Percentiles rank a stretch among this genome's conserved stretches.
Evolutionary conservation across 495 filamentous ascomycete species (phyloP).

Genomic region (Haplographium delicatum): DNA sequence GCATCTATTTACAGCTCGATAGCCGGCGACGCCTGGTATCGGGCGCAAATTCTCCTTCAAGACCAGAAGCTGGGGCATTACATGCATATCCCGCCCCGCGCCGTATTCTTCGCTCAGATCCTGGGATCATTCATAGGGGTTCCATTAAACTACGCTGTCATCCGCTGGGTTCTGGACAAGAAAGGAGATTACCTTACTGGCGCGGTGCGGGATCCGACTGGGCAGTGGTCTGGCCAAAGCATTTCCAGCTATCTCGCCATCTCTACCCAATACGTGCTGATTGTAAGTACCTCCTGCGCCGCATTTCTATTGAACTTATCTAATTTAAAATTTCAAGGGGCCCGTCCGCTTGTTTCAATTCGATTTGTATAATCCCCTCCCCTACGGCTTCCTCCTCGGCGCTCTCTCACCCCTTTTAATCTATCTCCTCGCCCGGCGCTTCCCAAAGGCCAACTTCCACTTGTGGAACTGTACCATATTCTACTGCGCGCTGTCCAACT

Average conservation of each 20-base stretch:
- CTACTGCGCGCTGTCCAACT: conserved; percentile 37
- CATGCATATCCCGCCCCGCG: conserved; percentile 60
- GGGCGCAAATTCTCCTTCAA: conserved; percentile 45
- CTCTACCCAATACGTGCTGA: conserved; percentile 50
- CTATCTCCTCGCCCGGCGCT: conserved; percentile 41
- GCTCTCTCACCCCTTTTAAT: conserved; percentile 42
- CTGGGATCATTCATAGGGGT: conserved; percentile 43
- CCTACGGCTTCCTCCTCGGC: conserved; percentile 52
- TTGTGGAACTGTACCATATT: conserved; percentile 55
- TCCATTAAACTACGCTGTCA: conserved; percentile 42
- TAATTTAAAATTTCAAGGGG: conserved; percentile 27
- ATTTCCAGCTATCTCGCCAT: conserved; percentile 41
- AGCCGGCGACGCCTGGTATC: conserved; percentile 33
- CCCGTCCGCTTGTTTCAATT: conserved; percentile 47
- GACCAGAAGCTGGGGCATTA: conserved; percentile 50
- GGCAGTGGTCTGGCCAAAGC: conserved; percentile 52
- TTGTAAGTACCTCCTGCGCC: conserved; percentile 27
- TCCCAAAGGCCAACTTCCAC: conserved; percentile 46
- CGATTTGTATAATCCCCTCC: conserved; percentile 43
- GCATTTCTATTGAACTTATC: background rate
- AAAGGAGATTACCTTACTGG: conserved; percentile 50
- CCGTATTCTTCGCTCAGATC: conserved; percentile 56
- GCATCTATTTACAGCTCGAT: conserved; percentile 48
- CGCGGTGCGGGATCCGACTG: conserved; percentile 41
- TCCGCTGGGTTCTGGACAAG: conserved; percentile 40